Evolutionary conservation across 495 filamentous ascomycete species (phyloP).

Genomic region (Jackrogersella multiformis): DNA sequence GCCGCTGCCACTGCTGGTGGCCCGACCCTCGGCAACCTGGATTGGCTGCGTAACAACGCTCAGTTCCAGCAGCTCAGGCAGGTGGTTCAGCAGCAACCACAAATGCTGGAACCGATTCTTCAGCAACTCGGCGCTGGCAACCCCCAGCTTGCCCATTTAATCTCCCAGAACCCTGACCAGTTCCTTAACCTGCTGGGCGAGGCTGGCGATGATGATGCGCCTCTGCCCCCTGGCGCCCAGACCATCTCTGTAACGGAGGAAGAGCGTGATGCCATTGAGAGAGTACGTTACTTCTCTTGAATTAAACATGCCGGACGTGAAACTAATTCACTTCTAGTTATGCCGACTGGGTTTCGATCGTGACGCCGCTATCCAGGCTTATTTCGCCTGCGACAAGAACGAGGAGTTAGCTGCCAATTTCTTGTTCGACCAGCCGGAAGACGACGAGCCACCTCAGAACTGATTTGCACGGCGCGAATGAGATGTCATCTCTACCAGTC

Average conservation of each 20-base stretch:
- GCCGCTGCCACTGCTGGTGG: slow-evolving; percentile 62
- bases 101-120: slow-evolving; percentile 97
- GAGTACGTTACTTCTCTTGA: slow-evolving; percentile 66
- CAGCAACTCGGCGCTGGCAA: slow-evolving; percentile 97
- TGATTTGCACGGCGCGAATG: slow-evolving; percentile 17
- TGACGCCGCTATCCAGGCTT: slow-evolving; percentile 95
- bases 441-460: slow-evolving; percentile 66
- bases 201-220: slow-evolving; percentile 75
- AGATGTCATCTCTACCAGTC: slow-evolving; percentile 11
- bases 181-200: slow-evolving; percentile 90
- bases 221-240: slow-evolving; percentile 86
- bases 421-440: slow-evolving; percentile 95
- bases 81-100: slow-evolving; percentile 94
- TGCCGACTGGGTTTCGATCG: slow-evolving; percentile 91
- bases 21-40: slow-evolving; percentile 77
- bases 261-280: slow-evolving; percentile 94
- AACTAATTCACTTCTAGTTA: slow-evolving; percentile 67
- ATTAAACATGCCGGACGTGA: background rate
- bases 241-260: slow-evolving; percentile 93
- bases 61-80: slow-evolving; percentile 98
- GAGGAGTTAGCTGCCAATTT: slow-evolving; percentile 98
- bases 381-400: slow-evolving; percentile 99
- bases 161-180: slow-evolving; percentile 88
- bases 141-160: slow-evolving; percentile 90
- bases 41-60: slow-evolving; percentile 94